phyloP scores from a whole-genome alignment of 2,329 filamentous ascomycete species.

The Thyridium curvatum region DNA sequence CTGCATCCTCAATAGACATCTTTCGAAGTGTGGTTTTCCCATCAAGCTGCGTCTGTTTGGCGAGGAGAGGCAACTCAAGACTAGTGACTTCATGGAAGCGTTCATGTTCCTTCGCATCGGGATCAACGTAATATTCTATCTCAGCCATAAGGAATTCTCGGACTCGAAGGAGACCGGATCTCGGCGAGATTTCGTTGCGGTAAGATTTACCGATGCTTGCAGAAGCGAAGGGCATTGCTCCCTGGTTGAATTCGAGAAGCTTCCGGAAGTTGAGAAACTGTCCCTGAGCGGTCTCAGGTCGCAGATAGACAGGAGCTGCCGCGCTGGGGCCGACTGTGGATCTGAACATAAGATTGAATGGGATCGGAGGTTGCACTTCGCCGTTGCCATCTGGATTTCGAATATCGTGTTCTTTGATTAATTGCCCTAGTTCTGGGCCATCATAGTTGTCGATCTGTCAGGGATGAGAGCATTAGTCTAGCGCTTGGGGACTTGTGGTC shows the following conservation, averaged over 20 bases:
- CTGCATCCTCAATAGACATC: constrained; percentile 56
- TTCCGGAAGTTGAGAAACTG: constrained; percentile 68
- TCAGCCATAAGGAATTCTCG: constrained; percentile 66
- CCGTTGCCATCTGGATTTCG: constrained; percentile 57
- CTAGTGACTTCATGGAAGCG: constrained; percentile 57
- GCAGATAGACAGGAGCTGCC: constrained; percentile 54
- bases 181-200: constrained; percentile 63
- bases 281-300: constrained; percentile 63
- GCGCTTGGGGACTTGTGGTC: too few relatives aligned
- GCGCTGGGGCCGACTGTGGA: constrained; percentile 61
- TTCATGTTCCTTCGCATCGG: constrained; percentile 47
- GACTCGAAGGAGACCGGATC: constrained; percentile 58
- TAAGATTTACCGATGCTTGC: constrained; percentile 66
- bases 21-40: constrained; percentile 51
- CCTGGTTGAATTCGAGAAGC: constrained; percentile 61
- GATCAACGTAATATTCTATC: constrained; percentile 82
- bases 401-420: constrained; percentile 61
- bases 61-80: constrained; percentile 53
- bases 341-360: constrained; percentile 70
- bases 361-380: constrained; percentile 52
- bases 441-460: constrained; percentile 55
- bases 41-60: constrained; percentile 53
- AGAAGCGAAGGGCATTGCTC: constrained; percentile 64
- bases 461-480: too few relatives aligned
- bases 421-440: constrained; percentile 53